Base-by-base conservation (phyloP, 2,329 filamentous ascomycete genomes). In the Alternaria postmessia region DNA sequence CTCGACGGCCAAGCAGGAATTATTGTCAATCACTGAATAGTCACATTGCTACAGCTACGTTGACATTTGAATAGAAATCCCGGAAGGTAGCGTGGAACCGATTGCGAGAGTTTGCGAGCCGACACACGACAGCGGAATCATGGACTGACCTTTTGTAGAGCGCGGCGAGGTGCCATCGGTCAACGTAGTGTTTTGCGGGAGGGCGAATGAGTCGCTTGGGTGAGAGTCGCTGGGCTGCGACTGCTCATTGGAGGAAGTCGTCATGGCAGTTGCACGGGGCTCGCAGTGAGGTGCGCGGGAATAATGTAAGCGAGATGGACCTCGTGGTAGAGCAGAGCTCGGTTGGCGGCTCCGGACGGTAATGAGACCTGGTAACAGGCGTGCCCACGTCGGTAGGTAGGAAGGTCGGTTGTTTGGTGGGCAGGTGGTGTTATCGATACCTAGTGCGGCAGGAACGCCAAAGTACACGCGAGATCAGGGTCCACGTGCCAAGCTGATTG, bases 71-170 rank as follows among this genome's bases (percentile, higher is more conserved):
- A 38, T 49, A 9, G 16, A 8, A n/a, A 24, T 38, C 7, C 14
- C 36, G 18, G 44, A 14, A 43, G 11, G 28, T 24, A 32, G 34
- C 32, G 16, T 7, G 20, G 2, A 2, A 4, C 16, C 1, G 2
- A 43, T 26, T 8, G 3, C 28, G 38, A 43, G 28, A n/a, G 28
- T 20, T 12, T n/a, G 5, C 30, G 11, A 38, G 5, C 3, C 20
- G 6, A 5, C 36, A 1, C 1, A 1, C 16, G 22, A 1, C 30
- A 36, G 14, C 20, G 1, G 7, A 18, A 51, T 8, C 20, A 46
- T 24, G 16, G 58, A 77, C 75, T 70, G 65, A 77, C 75, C 71
- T 72, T 78, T 78, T 46, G 66, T 78, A 42, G 70, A 59, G 52
- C 64, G 71, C 43, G 73, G 70, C 64, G 75, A 76, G 59, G 64